A percentile compares a stretch with the other conserved stretches of the same genome.
Evolutionary conservation across 306 rosid species (phyloP).

Genomic region (Neltuma alba): DNA sequence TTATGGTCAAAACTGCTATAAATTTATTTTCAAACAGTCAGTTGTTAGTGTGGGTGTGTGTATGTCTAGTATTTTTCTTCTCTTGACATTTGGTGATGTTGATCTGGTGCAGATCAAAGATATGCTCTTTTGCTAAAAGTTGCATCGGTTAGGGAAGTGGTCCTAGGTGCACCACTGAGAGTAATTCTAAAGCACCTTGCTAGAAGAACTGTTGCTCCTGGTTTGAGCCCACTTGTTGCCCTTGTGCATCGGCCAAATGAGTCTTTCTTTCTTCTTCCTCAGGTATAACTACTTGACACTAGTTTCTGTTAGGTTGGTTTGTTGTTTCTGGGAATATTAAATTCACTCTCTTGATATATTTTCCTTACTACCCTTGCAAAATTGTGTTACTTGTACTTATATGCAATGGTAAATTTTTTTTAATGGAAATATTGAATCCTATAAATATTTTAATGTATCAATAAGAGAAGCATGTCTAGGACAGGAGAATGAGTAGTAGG

Average conservation of each 20-base stretch:
- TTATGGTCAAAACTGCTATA: neutral
- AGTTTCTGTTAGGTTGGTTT: constrained; percentile 15
- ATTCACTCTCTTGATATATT: neutral
- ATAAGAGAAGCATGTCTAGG: constrained; percentile 3
- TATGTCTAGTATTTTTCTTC: neutral
- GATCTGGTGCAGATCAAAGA: constrained; percentile 67
- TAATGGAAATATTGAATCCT: neutral
- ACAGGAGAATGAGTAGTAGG: neutral
- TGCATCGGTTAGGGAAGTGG: constrained; percentile 92
- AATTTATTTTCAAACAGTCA: constrained; percentile 17
- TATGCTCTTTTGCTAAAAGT: constrained; percentile 75
- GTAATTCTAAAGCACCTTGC: constrained; percentile 71
- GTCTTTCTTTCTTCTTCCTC: constrained; percentile 80
- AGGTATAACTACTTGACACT: constrained; percentile 48
- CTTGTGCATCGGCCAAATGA: constrained; percentile 93
- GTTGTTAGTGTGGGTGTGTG: constrained; percentile 22
- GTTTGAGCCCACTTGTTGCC: constrained; percentile 64
- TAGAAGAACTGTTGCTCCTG: constrained; percentile 56
- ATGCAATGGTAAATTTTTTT: constrained; percentile 7
- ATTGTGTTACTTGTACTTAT: constrained; percentile 6
- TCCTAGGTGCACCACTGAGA: constrained; percentile 95
- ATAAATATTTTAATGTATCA: constrained; percentile 7
- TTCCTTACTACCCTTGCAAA: neutral
- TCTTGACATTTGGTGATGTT: constrained; percentile 33
- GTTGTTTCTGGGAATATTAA: constrained; percentile 1